These are phyloP conservation scores for Cystobasidium onofrii DNA, from an alignment of 768 basidiomycete genomes.

Conservation along the genomic window DNA sequence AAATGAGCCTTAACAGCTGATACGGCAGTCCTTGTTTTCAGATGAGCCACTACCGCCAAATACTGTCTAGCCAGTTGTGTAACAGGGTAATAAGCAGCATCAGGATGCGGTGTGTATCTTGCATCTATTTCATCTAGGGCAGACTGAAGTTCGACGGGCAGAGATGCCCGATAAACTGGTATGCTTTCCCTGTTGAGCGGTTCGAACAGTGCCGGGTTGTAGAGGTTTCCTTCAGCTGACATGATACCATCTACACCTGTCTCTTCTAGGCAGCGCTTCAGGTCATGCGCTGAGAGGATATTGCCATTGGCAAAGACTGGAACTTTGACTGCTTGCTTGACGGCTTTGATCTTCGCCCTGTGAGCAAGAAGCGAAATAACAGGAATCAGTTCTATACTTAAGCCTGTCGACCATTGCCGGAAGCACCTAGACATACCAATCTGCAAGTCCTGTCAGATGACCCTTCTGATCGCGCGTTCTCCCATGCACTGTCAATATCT, in stretches of 20 bases:
- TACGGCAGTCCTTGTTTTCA: conserved; percentile 61
- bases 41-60: conserved; percentile 62
- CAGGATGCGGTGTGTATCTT: background rate
- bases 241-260: conserved; percentile 90
- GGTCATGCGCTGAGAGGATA: conserved; percentile 76
- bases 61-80: conserved; percentile 54
- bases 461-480: conserved; percentile 85
- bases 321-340: conserved; percentile 76
- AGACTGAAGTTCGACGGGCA: conserved; percentile 32
- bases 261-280: conserved; percentile 64
- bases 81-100: conserved; percentile 11
- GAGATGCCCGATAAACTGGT: conserved; percentile 27
- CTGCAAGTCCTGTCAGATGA: conserved; percentile 49
- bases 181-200: conserved; percentile 34
- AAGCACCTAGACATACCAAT: conserved; percentile 39
- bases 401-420: too few species aligned
- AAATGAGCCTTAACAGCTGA: conserved; percentile 84
- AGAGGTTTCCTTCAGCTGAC: conserved; percentile 84
- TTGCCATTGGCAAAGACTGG: conserved; percentile 98
- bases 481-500: conserved; percentile 89
- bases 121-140: conserved; percentile 30
- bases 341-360: conserved; percentile 79
- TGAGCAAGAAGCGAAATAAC: conserved; percentile 55
- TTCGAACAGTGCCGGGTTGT: conserved; percentile 72
- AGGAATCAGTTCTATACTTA: background rate